Conservation (phyloP, 306 rosid species). For the Mimosa pudica region DNA sequence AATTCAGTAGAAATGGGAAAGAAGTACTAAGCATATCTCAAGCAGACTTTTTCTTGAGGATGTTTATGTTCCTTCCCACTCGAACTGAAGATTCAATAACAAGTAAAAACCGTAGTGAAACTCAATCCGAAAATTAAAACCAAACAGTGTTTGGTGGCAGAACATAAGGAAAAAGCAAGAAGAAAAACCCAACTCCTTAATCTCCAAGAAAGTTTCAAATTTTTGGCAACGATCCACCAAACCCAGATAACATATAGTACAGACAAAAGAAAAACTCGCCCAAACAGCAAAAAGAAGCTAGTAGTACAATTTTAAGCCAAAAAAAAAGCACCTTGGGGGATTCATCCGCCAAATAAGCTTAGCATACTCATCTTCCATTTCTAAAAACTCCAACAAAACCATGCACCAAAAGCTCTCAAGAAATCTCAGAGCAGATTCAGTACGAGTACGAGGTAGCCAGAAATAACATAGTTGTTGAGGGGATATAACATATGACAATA, state of each 20-base stretch:
- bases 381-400: background rate
- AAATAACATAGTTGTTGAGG: background rate
- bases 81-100: background rate
- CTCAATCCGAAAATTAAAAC: background rate
- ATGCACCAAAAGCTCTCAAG: background rate
- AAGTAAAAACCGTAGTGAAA: background rate
- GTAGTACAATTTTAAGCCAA: no score
- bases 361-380: slow-evolving; percentile 28
- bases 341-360: slow-evolving; percentile 24
- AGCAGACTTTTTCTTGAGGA: background rate
- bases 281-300: background rate
- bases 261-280: background rate
- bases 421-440: background rate
- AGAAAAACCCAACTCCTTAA: background rate
- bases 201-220: background rate
- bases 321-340: slow-evolving; percentile 8
- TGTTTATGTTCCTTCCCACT: background rate
- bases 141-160: background rate
- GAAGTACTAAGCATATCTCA: slow-evolving; percentile 24
- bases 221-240: background rate
- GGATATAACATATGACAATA: no score
- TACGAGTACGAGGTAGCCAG: background rate
- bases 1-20: slow-evolving; percentile 18
- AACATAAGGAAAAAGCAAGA: background rate
- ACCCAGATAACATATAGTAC: background rate